These are phyloP conservation scores for Nadsonia fulvescens DNA, from an alignment of 805 yeast species.

Conservation along the genomic window DNA sequence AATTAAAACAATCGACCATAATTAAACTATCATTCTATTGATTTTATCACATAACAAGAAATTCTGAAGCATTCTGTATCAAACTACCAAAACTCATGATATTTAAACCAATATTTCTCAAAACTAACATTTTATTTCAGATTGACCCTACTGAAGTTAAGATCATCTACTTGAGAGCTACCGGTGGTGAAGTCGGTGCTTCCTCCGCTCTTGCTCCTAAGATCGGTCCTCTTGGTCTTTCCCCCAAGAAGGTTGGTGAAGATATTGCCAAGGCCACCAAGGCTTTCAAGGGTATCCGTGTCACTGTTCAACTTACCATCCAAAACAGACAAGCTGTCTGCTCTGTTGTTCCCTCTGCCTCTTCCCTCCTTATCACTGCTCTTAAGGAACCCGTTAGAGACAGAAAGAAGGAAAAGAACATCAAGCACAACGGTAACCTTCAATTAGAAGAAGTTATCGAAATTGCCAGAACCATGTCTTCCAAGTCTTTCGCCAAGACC, in stretches of 20 bases:
- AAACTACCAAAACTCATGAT: too few relatives aligned
- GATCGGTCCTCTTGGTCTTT: conserved; percentile 99
- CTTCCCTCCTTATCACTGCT: conserved; percentile 96
- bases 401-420: conserved; percentile 99
- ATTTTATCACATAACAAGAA: too few relatives aligned
- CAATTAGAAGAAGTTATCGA: conserved; percentile 91
- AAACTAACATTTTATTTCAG: conserved; percentile 44
- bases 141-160: conserved; percentile 97
- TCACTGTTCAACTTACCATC: conserved; percentile 94
- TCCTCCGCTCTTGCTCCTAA: conserved; percentile 99
- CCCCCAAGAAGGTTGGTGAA: conserved; percentile 99
- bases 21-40: too few relatives aligned
- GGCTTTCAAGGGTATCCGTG: conserved; percentile 97
- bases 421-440: conserved; percentile 98
- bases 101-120: conserved; percentile 3
- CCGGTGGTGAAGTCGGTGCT: conserved; percentile 99
- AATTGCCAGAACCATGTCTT: conserved; percentile 94
- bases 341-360: conserved; percentile 98
- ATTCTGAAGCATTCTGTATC: too few relatives aligned
- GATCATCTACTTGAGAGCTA: conserved; percentile 97
- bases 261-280: conserved; percentile 99
- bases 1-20: too few relatives aligned
- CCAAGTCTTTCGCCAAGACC: conserved; percentile 94
- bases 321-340: conserved; percentile 99
- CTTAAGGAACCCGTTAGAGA: conserved; percentile 99